A percentile compares a stretch with the other conserved stretches of the same genome.
Conservation (phyloP, 352 stramenopile genomes). For the Globisporangium spiculum region DNA sequence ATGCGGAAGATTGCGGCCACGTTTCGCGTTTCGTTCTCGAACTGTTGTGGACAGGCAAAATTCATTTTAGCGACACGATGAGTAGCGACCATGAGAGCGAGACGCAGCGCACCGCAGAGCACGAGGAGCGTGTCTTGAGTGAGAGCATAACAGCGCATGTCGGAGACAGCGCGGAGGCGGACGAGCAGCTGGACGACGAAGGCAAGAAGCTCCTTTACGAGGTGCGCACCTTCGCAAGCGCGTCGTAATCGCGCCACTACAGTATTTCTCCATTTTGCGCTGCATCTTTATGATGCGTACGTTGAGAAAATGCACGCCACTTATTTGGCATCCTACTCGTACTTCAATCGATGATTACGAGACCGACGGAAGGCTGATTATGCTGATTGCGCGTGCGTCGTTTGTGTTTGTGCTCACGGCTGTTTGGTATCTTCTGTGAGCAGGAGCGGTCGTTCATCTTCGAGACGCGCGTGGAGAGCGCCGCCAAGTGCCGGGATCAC, state of each 20-base stretch:
- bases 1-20: not conserved
- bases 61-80: not conserved
- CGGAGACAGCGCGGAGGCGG: not conserved
- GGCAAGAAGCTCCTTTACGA: slow-evolving; percentile 17
- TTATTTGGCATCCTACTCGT: not conserved
- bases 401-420: not conserved
- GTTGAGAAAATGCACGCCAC: not conserved
- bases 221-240: not conserved
- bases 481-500: slow-evolving; percentile 56
- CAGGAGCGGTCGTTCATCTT: slow-evolving; percentile 85
- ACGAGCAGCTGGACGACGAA: slow-evolving; percentile 16
- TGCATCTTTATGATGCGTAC: not conserved
- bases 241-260: not conserved
- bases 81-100: not conserved
- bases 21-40: not conserved
- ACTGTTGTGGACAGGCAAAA: not conserved
- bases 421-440: not conserved
- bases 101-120: not conserved
- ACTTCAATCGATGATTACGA: slow-evolving; percentile 6
- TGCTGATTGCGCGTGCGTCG: not conserved
- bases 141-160: not conserved
- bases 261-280: not conserved
- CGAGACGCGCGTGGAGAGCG: slow-evolving; percentile 72
- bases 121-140: not conserved
- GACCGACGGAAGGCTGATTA: not conserved